These are phyloP conservation scores for Cydonia oblonga DNA, from an alignment of 331 rosid species.

Conservation along the genomic window DNA sequence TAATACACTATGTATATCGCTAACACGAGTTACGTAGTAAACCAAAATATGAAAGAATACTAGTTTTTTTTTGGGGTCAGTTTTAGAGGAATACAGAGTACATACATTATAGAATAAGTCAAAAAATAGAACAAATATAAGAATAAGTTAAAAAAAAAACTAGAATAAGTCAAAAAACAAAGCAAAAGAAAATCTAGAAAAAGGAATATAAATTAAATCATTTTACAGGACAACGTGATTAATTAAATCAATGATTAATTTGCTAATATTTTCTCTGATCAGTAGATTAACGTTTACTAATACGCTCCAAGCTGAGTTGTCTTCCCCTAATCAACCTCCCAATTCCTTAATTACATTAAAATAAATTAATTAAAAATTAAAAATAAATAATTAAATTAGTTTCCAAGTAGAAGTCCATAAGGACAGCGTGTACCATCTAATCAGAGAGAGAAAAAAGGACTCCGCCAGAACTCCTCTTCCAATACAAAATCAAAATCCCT, in stretches of 20 bases:
- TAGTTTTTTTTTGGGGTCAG: no score
- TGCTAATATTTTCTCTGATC: not conserved
- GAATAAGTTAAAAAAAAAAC: no score
- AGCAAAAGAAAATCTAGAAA: no score
- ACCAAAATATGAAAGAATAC: no score
- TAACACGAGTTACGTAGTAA: no score
- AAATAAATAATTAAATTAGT: not conserved
- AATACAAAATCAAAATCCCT: not conserved
- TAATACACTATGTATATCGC: no score
- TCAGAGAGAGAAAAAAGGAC: not conserved
- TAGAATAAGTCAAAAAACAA: no score
- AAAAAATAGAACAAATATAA: no score
- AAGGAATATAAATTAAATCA: no score
- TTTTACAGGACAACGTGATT: not conserved
- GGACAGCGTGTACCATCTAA: not conserved
- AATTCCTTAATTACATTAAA: not conserved
- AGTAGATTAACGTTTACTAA: not conserved
- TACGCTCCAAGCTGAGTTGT: not conserved
- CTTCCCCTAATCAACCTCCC: not conserved
- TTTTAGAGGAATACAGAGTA: no score
- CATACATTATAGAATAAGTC: no score
- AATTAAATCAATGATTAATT: no score
- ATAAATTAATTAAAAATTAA: not conserved
- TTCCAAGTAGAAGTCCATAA: not conserved
- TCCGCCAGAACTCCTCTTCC: not conserved